Base-by-base conservation (phyloP, 805 yeast genomes). In the Saccharomycopsis sp. region DNA sequence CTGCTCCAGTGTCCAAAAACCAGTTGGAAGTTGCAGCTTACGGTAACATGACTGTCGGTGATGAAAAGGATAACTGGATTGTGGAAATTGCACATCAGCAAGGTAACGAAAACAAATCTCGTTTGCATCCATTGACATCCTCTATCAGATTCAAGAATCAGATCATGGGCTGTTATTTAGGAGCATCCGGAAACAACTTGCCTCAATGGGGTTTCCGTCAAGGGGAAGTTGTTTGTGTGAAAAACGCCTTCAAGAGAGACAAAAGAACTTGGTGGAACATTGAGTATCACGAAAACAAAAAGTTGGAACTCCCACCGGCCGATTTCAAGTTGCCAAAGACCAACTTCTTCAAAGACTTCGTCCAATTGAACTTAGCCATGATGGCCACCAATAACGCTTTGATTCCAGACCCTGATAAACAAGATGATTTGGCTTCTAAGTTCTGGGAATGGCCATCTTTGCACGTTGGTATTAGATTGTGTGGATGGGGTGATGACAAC, bases 141-240 rank as follows among this genome's bases (percentile, higher is more conserved):
- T 83, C 90, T 21, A 82, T 94, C 73, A 81, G 97, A 71, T 75
- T 94, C 64, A 82, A 77, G 66, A 85, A 85, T 70, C 77, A 76
- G 63, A 81, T 70, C 8, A 70, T 90, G 66, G 87, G 87, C 48
- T 95, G 97, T 70, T 91, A 91, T 70, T 75, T 94, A 67, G 88
- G 91, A 63, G 88, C 92, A 14, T 79, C 94, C 9, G 97, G 97
- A 51, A 73, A 76, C 63, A 70, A 81, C 23, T 84, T 91, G 68
- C 99, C 99, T 18, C 84, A 83, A 16, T 94, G 99, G 99, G 99
- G 99, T 20, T 94, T 92, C 80, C 82, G 90, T 69, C 99, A 94
- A 76, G 96, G 97, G 62, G 99, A 94, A 75, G 92, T 94, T 63
- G 85, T 84, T 1, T 94, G 99, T 74, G 71, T 76, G 69, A 82